phyloP scores from a whole-genome alignment of 2,329 filamentous ascomycete genomes.

The Lachnum nothofagi region DNA sequence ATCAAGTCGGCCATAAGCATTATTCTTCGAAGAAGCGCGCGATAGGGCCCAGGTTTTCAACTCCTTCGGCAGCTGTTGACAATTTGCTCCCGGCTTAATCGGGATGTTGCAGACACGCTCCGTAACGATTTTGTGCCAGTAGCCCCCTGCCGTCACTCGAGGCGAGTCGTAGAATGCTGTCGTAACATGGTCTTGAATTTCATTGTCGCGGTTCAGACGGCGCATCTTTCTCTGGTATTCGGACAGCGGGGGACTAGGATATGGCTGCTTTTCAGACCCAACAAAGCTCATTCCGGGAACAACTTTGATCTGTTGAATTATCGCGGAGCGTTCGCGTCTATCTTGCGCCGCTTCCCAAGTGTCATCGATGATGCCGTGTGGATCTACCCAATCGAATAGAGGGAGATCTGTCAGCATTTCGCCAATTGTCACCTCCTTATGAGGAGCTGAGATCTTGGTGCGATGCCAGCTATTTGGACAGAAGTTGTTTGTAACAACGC shows the following conservation, averaged over 20 bases:
- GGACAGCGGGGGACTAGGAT: slow-evolving; percentile 1
- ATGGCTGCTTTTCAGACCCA: slow-evolving; percentile 6
- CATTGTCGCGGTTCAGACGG: not conserved
- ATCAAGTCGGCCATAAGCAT: slow-evolving; percentile 7
- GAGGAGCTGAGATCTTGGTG: slow-evolving; percentile 9
- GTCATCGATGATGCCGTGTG: not conserved
- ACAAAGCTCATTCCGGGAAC: not conserved
- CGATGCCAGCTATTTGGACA: slow-evolving; percentile 6
- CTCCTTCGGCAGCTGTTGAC: not conserved
- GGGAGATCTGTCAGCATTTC: slow-evolving; percentile 18
- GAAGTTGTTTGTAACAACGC: not conserved
- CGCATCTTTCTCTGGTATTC: slow-evolving; percentile 14
- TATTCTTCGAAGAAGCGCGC: not conserved
- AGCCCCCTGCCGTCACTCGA: not conserved
- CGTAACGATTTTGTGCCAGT: not conserved
- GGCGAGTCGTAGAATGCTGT: not conserved
- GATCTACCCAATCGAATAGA: slow-evolving; percentile 16
- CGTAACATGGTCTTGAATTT: slow-evolving; percentile 14
- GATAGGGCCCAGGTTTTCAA: not conserved
- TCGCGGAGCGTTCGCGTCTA: not conserved
- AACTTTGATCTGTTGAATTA: not conserved
- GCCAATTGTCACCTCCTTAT: slow-evolving; percentile 12
- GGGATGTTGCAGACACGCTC: slow-evolving; percentile 12
- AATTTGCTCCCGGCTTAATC: slow-evolving; percentile 4
- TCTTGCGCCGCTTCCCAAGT: not conserved